Evolutionary conservation across 2,329 filamentous ascomycete species (phyloP).

Genomic region (Xylaria sp.): DNA sequence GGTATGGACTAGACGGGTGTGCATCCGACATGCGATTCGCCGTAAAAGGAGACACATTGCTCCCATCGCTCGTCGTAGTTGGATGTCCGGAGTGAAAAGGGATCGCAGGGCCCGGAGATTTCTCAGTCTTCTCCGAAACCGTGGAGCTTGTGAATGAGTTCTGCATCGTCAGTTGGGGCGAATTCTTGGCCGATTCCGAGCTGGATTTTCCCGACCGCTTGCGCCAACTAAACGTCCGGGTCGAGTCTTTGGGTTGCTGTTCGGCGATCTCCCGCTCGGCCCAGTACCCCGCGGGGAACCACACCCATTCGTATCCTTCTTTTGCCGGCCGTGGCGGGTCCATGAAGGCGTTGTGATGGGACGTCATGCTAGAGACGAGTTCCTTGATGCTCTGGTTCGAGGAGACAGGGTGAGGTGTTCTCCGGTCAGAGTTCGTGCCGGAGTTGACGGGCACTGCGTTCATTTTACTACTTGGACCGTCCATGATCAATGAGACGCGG

Average conservation of each 20-base stretch:
- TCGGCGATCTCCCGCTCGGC: constrained; percentile 47
- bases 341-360: constrained; percentile 27
- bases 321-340: constrained; percentile 53
- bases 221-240: constrained; percentile 39
- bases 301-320: constrained; percentile 56
- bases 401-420: constrained; percentile 1
- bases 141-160: not conserved
- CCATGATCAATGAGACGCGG: constrained; percentile 26
- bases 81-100: not conserved
- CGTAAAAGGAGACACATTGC: constrained; percentile 6
- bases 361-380: constrained; percentile 12
- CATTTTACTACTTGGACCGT: constrained; percentile 26
- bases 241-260: constrained; percentile 27
- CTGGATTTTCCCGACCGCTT: constrained; percentile 32
- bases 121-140: not conserved
- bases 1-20: constrained; percentile 22
- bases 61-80: constrained; percentile 13
- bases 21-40: constrained; percentile 6
- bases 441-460: constrained; percentile 21
- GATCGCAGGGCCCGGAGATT: not conserved
- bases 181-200: constrained; percentile 20
- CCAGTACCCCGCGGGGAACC: constrained; percentile 59
- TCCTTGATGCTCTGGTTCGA: constrained; percentile 18
- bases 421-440: constrained; percentile 6
- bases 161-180: constrained; percentile 2